Conservation (phyloP, 441 rosid genomes). For the Croton laevigatus region DNA sequence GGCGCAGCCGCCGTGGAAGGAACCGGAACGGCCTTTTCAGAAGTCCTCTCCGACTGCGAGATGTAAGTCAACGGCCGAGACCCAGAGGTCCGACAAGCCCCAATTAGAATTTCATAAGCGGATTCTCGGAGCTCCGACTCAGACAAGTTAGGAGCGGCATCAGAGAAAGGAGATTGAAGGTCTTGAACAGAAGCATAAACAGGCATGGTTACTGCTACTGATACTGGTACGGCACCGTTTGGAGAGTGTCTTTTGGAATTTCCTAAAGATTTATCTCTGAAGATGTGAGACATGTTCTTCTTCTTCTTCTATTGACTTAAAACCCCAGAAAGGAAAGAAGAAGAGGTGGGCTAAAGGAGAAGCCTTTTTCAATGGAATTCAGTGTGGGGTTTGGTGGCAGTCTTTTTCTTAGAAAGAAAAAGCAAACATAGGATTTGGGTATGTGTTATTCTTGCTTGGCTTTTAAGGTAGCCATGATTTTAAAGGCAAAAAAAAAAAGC, state of each 20-base stretch:
- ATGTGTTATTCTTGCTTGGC: conserved; percentile 25
- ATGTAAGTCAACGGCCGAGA: conserved; percentile 60
- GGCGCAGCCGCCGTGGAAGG: conserved; percentile 28
- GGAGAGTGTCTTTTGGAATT: conserved; percentile 22
- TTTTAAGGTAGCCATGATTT: conserved; percentile 19
- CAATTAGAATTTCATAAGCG: conserved; percentile 87
- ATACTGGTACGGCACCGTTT: background rate
- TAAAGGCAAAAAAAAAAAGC: background rate
- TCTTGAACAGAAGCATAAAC: conserved; percentile 36
- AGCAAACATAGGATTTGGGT: background rate
- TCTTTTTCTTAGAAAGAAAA: background rate
- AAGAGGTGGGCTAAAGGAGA: conserved; percentile 14
- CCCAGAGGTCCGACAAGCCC: conserved; percentile 77
- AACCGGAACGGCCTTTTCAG: conserved; percentile 23
- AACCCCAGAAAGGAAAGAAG: background rate
- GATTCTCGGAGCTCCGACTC: conserved; percentile 76
- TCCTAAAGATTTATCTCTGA: conserved; percentile 21
- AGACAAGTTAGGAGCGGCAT: conserved; percentile 55
- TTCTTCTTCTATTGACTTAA: too few species aligned
- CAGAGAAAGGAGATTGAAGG: conserved; percentile 65
- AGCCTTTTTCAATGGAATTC: background rate
- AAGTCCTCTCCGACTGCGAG: conserved; percentile 48
- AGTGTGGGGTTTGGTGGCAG: conserved; percentile 6
- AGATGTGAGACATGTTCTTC: conserved; percentile 27
- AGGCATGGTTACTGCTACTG: conserved; percentile 15